Conservation (phyloP, 148 eudicot genomes). For the Rhododendron ovatum region DNA sequence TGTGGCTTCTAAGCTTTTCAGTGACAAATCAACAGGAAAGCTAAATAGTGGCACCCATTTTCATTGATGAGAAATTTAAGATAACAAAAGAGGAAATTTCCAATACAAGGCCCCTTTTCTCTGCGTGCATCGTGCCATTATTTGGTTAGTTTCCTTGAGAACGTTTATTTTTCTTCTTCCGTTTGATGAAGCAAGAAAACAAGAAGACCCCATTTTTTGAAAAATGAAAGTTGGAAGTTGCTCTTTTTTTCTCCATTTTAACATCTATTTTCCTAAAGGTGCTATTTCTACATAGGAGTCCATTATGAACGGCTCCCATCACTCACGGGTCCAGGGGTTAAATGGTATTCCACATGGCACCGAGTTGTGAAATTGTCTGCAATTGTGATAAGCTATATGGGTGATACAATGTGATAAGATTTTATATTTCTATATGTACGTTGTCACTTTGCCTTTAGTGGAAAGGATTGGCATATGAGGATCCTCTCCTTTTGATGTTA, state of each 20-base stretch:
- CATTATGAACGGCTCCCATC: constrained; percentile 10
- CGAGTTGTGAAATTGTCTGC: not conserved
- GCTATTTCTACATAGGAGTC: constrained; percentile 6
- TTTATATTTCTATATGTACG: constrained; percentile 3
- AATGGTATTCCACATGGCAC: constrained; percentile 18
- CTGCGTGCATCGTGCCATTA: not conserved
- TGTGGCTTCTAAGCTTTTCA: not conserved
- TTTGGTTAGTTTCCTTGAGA: not conserved
- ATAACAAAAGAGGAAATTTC: not conserved
- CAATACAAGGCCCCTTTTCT: not conserved
- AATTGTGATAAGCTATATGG: constrained; percentile 15
- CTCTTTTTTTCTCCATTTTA: not conserved
- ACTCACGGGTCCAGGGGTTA: constrained; percentile 8
- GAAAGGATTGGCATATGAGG: constrained; percentile 11
- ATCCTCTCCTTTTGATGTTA: constrained; percentile 3
- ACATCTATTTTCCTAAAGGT: not conserved
- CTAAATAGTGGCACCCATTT: not conserved
- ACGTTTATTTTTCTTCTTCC: not conserved
- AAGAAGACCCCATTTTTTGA: not conserved
- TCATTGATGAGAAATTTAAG: not conserved
- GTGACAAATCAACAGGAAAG: not conserved
- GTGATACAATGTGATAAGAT: constrained; percentile 21
- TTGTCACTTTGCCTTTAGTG: constrained; percentile 9
- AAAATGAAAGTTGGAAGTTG: not conserved
- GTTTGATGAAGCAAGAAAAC: not conserved